phyloP scores from a whole-genome alignment of 2,329 filamentous ascomycete genomes.

The Fusarium dimerum region DNA sequence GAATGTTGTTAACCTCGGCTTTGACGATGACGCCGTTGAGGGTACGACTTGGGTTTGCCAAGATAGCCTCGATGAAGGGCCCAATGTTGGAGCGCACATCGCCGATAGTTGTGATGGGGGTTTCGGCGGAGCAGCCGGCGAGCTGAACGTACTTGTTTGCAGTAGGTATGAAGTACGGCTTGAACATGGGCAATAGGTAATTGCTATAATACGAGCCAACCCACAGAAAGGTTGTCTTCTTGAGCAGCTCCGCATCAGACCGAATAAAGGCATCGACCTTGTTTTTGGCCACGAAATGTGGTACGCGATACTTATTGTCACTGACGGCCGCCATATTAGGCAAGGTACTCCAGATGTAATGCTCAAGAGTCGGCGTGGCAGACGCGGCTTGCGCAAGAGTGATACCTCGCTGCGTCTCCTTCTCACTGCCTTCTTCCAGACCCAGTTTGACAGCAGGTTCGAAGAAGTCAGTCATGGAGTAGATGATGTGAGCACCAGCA shows the following conservation, averaged over 20 bases:
- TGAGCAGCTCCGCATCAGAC: conserved; percentile 29
- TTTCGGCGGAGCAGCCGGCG: conserved; percentile 23
- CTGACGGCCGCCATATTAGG: conserved; percentile 36
- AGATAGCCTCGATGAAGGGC: conserved; percentile 33
- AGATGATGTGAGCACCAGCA: conserved; percentile 13
- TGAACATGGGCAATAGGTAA: conserved; percentile 17
- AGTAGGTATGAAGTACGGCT: conserved; percentile 11
- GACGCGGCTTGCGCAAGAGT: conserved; percentile 45
- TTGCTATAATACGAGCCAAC: conserved; percentile 39
- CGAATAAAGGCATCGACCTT: conserved; percentile 43
- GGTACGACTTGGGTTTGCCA: conserved; percentile 33
- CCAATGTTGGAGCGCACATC: conserved; percentile 35
- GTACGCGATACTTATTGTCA: conserved; percentile 34
- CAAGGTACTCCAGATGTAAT: conserved; percentile 49
- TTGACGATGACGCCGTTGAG: conserved; percentile 31
- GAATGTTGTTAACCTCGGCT: conserved; percentile 24
- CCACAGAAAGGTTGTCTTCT: conserved; percentile 44
- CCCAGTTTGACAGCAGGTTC: conserved; percentile 32
- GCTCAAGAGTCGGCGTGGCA: conserved; percentile 37
- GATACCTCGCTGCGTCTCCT: conserved; percentile 41
- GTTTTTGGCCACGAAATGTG: conserved; percentile 46
- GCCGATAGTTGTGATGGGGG: conserved; percentile 32
- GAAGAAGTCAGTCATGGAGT: conserved; percentile 32
- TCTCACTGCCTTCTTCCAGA: conserved; percentile 34
- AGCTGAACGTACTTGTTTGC: conserved; percentile 32